phyloP scores from a whole-genome alignment of 2,329 filamentous ascomycete species.

The Pezicula carpinea region DNA sequence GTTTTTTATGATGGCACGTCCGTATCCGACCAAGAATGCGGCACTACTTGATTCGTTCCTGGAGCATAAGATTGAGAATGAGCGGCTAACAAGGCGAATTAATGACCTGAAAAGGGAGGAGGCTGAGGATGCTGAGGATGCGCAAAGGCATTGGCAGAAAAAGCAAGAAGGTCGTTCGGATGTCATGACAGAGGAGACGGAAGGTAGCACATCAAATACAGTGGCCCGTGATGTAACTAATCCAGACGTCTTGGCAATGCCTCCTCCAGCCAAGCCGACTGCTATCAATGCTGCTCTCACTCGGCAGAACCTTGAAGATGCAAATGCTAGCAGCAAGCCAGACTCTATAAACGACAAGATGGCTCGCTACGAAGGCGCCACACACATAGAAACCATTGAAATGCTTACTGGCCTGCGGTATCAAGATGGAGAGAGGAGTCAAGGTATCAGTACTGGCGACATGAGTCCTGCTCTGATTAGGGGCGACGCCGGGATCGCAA shows the following conservation, averaged over 20 bases:
- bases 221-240: constrained; percentile 28
- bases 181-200: constrained; percentile 37
- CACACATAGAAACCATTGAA: constrained; percentile 83
- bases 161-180: constrained; percentile 54
- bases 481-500: constrained; percentile 82
- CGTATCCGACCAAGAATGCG: constrained; percentile 85
- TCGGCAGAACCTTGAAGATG: constrained; percentile 73
- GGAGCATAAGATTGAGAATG: constrained; percentile 96
- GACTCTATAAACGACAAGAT: constrained; percentile 83
- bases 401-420: constrained; percentile 88
- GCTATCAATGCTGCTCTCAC: constrained; percentile 67
- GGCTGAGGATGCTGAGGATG: constrained; percentile 68
- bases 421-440: constrained; percentile 80
- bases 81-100: constrained; percentile 78
- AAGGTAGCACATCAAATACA: constrained; percentile 27
- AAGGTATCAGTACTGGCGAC: constrained; percentile 82
- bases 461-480: constrained; percentile 76
- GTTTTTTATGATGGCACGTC: constrained; percentile 89
- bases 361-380: constrained; percentile 71
- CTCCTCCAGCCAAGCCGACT: constrained; percentile 59
- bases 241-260: constrained; percentile 50
- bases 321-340: constrained; percentile 56
- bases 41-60: constrained; percentile 85
- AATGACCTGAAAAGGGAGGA: constrained; percentile 82
- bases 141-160: constrained; percentile 55